Conservation (phyloP, 805 yeast species). For the Ogataea polymorpha region DNA sequence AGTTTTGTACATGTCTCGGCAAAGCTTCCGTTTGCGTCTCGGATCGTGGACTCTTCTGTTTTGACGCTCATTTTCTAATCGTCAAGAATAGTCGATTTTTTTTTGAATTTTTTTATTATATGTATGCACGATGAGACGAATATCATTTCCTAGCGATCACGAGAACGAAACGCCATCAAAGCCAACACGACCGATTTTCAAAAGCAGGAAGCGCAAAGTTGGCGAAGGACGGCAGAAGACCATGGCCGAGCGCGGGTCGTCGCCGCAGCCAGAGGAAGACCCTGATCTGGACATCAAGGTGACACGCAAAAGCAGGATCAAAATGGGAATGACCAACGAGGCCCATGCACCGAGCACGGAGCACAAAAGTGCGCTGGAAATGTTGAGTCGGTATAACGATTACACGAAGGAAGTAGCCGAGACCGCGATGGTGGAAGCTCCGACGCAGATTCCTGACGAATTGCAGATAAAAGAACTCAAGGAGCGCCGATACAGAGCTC, state of each 20-base stretch:
- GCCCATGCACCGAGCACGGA: not conserved
- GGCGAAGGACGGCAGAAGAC: conserved; percentile 3
- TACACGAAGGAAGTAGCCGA: not conserved
- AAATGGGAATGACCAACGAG: conserved; percentile 1
- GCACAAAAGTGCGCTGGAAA: conserved; percentile 3
- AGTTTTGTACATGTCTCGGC: conserved; percentile 25
- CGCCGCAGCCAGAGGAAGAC: conserved; percentile 4
- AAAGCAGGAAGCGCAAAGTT: conserved; percentile 5
- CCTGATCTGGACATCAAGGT: conserved; percentile 2
- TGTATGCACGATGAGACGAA: conserved; percentile 7
- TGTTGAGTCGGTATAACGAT: conserved; percentile 3
- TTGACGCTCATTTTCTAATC: conserved; percentile 2
- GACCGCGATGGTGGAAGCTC: conserved; percentile 1
- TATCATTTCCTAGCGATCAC: conserved; percentile 5
- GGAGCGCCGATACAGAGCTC: conserved; percentile 20
- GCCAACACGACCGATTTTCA: conserved; percentile 1
- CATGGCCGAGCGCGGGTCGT: not conserved
- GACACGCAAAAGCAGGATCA: not conserved
- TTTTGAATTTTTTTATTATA: not conserved
- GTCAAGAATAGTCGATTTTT: not conserved
- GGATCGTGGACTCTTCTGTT: conserved; percentile 13
- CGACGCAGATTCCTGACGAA: conserved; percentile 18
- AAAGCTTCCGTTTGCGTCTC: conserved; percentile 3
- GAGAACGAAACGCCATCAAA: not conserved
- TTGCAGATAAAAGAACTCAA: conserved; percentile 19